Evolutionary conservation across 2,329 filamentous ascomycete species (phyloP), one percentile per base, ranked within the genome.

Genomic region (Penicillium capsulatum): DNA sequence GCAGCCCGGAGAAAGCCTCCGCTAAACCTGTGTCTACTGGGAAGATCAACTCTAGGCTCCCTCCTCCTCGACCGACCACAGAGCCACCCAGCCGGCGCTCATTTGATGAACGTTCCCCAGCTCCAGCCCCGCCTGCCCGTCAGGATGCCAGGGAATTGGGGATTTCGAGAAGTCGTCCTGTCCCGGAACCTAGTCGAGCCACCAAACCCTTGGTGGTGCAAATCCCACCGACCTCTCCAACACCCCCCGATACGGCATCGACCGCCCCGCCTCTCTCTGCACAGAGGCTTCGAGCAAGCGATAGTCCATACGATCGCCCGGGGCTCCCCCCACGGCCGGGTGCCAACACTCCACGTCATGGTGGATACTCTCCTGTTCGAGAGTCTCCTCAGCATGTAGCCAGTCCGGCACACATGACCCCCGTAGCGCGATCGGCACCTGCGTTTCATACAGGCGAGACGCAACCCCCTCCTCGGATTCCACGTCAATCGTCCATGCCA

Each of bases 1-100:
- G 80, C 51, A 91, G 84, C 58, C 77, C 79, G 3, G 80, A 77
- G 40, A 83, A 75, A 38, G 60, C 70, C 0, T 70, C 75, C n/a
- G 67, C 58, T 4, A 59, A 58, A 29, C 50, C 44, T 1, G 22
- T 40, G 6, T 41, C 49, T n/a, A 30, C 45, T 14, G 40, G 39
- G 13, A 50, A 50, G 30, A 14, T 40, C 10, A 20, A 31, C 31
- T 22, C 46, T 36, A 47, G 31, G n/a, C 45, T 47, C 20, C 38
- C 46, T 15, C 59, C 49, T 26, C 28, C 47, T 30, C 55, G 53
- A 4, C 50, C 54, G 19, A 47, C 40, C 4, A 53, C 55, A 1
- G 61, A 64, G 33, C 54, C 53, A 3, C 57, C 55, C 4, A 36
- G 37, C 15, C 50, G 57, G 5, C 54, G 51, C 15, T 57, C 57